phyloP scores from a whole-genome alignment of 1,284 basidiomycete genomes.

The Sparassis latifolia region DNA sequence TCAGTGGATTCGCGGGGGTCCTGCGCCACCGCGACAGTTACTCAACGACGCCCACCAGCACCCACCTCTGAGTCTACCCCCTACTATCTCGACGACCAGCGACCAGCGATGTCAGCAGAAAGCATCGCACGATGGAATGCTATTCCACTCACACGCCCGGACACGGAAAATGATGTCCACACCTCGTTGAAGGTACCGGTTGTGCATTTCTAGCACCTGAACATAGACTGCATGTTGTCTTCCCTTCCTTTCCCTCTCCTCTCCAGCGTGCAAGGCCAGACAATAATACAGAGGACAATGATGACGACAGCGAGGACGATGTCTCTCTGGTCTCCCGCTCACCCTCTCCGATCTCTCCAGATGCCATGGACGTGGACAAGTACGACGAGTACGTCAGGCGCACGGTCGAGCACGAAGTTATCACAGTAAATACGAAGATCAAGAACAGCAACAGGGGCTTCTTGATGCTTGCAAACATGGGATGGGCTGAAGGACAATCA shows the following conservation, averaged over 20 bases:
- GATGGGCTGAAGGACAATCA: constrained; percentile 74
- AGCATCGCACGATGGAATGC: constrained; percentile 67
- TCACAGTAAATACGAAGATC: constrained; percentile 75
- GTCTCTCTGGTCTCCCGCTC: constrained; percentile 66
- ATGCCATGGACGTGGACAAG: constrained; percentile 55
- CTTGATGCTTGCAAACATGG: constrained; percentile 70
- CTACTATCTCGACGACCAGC: neutral
- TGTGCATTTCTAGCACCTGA: constrained; percentile 36
- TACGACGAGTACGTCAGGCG: constrained; percentile 60
- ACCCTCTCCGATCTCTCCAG: constrained; percentile 45
- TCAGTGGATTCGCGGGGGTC: too few relatives aligned
- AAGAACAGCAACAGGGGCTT: constrained; percentile 74
- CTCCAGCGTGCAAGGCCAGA: constrained; percentile 49
- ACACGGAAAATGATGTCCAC: constrained; percentile 18
- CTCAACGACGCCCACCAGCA: too few relatives aligned
- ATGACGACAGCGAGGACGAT: constrained; percentile 46
- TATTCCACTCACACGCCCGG: constrained; percentile 43
- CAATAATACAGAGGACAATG: constrained; percentile 30
- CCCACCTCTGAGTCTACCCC: too few relatives aligned
- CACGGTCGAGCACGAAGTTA: constrained; percentile 42
- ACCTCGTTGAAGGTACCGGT: constrained; percentile 60
- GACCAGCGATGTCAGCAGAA: constrained; percentile 49
- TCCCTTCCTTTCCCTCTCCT: constrained; percentile 27
- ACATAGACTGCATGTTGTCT: constrained; percentile 26
- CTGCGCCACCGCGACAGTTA: too few relatives aligned